Base-by-base conservation (phyloP, 2,329 filamentous ascomycete species). In the Cytospora piceicola region DNA sequence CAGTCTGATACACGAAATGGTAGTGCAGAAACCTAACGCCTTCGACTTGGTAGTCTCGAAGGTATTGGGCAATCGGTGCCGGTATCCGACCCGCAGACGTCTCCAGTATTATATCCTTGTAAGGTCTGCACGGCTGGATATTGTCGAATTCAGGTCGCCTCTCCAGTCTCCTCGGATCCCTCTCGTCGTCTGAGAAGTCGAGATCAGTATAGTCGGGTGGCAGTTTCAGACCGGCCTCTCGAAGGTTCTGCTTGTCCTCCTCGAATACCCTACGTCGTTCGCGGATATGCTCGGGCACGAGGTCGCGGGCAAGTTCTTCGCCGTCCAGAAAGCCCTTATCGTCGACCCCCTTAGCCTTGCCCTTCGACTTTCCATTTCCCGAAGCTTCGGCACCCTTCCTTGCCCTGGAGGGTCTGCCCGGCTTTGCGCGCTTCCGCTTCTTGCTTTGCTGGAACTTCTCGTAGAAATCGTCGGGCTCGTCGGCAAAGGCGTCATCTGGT, bases 11-110 rank as follows among this genome's bases (percentile, higher is more conserved):
- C 4, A 97, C 90, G 74, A 98, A 98, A 27, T 92, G 85, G 67
- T 92, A 86, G 74, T 98, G 94, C 9, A 99, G 82, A 72, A 97
- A 98, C 36, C 86, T 84, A 17, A 90, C 92, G 6, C 95, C 95
- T 32, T 91, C 85, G 1, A 98, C 83, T 75, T 99, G 95, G 72
- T 99, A 99, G 69, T 94, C 91, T 67, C 95, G 88, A 58, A 99
- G 81, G 79, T 95, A 97, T 74, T 95, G 94, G 0, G 94, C 94
- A 62, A 98, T 92, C 0, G 93, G 87, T 0, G 92, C 93, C 0
- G 95, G 95, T 49, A 99, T 93, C 4, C 93, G 74, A 0, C 94
- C 94, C 0, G 87, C 85, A 0, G 94, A 96, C 70, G 89, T 88
- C 17, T 86, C 84, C 29, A 98, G 81, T 55, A 86, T 81, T 57